These are phyloP conservation scores for Geotrichum klebahnii DNA, from an alignment of 1,139 yeast species.

Conservation along the genomic window DNA sequence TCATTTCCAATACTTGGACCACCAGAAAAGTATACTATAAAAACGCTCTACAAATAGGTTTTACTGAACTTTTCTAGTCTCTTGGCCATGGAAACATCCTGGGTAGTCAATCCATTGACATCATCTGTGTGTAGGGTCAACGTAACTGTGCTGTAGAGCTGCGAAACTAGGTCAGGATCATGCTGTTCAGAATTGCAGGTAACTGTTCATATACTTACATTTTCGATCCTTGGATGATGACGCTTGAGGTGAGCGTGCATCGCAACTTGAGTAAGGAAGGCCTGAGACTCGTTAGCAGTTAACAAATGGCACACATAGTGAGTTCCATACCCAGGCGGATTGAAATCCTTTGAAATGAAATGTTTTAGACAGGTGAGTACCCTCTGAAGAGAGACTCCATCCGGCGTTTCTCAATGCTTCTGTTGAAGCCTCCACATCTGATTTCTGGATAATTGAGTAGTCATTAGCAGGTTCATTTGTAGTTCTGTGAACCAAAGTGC, in stretches of 20 bases:
- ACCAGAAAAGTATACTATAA: not conserved
- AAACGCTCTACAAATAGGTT: not conserved
- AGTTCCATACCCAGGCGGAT: slow-evolving; percentile 28
- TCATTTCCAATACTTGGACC: too few species aligned
- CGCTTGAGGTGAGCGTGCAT: slow-evolving; percentile 55
- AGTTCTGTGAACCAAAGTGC: not conserved
- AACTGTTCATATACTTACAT: slow-evolving; percentile 21
- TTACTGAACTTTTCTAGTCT: slow-evolving; percentile 41
- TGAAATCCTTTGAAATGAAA: slow-evolving; percentile 26
- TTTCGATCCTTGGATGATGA: slow-evolving; percentile 58
- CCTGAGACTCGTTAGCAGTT: slow-evolving; percentile 27
- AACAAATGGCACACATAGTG: not conserved
- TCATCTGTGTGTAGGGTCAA: slow-evolving; percentile 69
- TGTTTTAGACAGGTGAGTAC: slow-evolving; percentile 10
- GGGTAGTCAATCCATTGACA: slow-evolving; percentile 50
- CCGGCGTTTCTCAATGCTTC: slow-evolving; percentile 1
- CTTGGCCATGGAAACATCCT: slow-evolving; percentile 60
- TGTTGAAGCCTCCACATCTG: not conserved
- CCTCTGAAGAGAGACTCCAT: not conserved
- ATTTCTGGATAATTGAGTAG: too few species aligned
- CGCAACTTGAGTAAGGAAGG: slow-evolving; percentile 59
- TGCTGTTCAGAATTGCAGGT: too few species aligned
- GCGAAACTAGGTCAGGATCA: not conserved
- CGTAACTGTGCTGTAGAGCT: slow-evolving; percentile 56
- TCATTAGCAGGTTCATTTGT: not conserved